phyloP scores from a whole-genome alignment of 2,329 filamentous ascomycete species.

The Cordyceps cicadae region DNA sequence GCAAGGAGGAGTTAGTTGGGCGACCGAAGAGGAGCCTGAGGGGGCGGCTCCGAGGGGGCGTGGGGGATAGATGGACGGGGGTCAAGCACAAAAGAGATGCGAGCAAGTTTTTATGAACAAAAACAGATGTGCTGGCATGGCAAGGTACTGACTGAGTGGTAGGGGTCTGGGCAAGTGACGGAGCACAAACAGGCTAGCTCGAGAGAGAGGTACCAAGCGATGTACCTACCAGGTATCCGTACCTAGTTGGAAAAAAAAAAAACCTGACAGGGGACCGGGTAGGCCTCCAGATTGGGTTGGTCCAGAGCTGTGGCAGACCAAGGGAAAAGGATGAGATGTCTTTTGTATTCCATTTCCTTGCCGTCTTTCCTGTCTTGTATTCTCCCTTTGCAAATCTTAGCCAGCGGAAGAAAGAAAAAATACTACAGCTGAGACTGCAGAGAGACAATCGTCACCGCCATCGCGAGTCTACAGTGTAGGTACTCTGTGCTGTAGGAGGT shows the following conservation, averaged over 20 bases:
- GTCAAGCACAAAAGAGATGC: neutral
- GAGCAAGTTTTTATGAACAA: constrained; percentile 7
- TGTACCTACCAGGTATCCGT: no score
- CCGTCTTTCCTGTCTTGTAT: neutral
- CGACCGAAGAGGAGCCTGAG: neutral
- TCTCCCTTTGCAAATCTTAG: neutral
- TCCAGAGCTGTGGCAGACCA: neutral
- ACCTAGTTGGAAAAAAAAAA: neutral
- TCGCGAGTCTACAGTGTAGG: no score
- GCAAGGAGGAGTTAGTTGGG: constrained; percentile 1
- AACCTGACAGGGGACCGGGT: neutral
- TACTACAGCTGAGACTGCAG: no score
- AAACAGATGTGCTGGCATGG: neutral
- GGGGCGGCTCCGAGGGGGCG: neutral
- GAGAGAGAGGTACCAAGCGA: neutral
- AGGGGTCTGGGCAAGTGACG: neutral
- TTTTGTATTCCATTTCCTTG: neutral
- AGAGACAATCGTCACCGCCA: no score
- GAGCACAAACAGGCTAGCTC: neutral
- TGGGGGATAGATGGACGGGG: neutral
- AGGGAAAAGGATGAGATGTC: neutral
- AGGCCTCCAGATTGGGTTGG: constrained; percentile 7
- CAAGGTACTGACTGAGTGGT: no score
- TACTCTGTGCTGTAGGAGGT: no score
- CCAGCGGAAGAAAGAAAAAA: no score